Evolutionary conservation across 2,329 filamentous ascomycete species (phyloP), one percentile per base, ranked within the genome.

Genomic region (Cyanodermella asteris): DNA sequence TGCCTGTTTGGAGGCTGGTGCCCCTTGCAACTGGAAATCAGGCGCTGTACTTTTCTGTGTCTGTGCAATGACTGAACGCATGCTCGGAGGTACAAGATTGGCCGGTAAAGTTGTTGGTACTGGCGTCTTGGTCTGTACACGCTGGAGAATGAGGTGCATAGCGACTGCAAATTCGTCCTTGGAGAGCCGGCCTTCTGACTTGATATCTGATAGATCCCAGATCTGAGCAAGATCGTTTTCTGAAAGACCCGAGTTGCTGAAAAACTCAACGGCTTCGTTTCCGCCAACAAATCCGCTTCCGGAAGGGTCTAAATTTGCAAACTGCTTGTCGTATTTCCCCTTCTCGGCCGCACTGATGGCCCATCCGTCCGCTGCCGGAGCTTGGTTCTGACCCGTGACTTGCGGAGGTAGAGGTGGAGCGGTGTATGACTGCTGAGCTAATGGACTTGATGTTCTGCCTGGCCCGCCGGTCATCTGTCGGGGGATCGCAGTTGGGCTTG

Each of bases 131-230:
- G 64, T 74, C 27, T 82, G 65, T n/a, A n/a, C n/a, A 45, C 93
- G 82, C 45, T 91, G 77, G 32, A 82, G 68, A 38, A 97, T 93
- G 25, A 97, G 59, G 44, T 90, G 90, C 82, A 97, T 93, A 26
- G 87, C 84, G 23, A 97, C 81, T 0, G 87, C 81, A 43, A 97
- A 97, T 39, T 91, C 82, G 36, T 97, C 87, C 38, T 67, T 69
- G 23, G 64, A 81, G 28, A 97, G 56, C 29, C 74, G 72, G 7
- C 87, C 87, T 37, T 82, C 75, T 6, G 80, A 87, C 41, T 78
- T 80, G 48, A 93, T 80, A 49, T 97, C 87, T 9, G 87, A 74
- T 16, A 97, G 64, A 45, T 97, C 87, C 87, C 87, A 97, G 34
- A 97, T 91, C 39, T 90, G 77, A 16, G 87, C 87, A 26, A 97